Evolutionary conservation across 2,329 filamentous ascomycete genomes (phyloP), one percentile per base, ranked within the genome.

Genomic region (Volutella citrinella): DNA sequence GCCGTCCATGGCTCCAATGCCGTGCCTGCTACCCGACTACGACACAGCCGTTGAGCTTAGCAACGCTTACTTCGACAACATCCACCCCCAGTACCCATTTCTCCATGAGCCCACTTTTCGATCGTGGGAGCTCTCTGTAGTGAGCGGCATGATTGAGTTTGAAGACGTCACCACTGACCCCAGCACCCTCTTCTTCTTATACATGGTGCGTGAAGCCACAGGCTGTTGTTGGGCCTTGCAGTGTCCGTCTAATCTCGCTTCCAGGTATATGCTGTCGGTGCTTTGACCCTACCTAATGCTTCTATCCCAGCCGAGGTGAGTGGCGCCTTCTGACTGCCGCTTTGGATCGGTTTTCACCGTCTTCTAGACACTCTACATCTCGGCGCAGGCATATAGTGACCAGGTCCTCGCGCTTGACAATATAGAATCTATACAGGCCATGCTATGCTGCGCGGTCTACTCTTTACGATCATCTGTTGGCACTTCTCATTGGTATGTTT

Each of bases 381-480:
- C 35, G 6, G 39, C 39, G 2, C 18, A 24, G 6, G 3, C 32
- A 2, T 35, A 42, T 13, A 27, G 25, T 5, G 34, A 38, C 5
- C 12, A 29, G 15, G 30, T 45, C 5, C 24, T 48, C 1, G 19
- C 33, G 6, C 20, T 27, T 1, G 50, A 58, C 20, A 58, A 46
- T 19, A 29, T 57, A 4, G 43, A 55, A 31, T 38, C 50, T 1
- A 54, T 57, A 17, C 52, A 59, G 29, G 55, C 47, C 2, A 36
- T 58, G 6, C 39, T 60, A 10, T 56, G 51, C 21, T 59, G 36
- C 34, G 52, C 55, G 1, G 39, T 55, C 15, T 54, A 49, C 39
- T 54, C 55, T 22, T 32, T 59, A 14, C 27, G 56, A 28, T 54
- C 53, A 3, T 30, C 48, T 0, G 43, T 34, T 7, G 57, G 56